Percentiles rank a stretch among this genome's conserved stretches.
phyloP scores from a whole-genome alignment of 768 basidiomycete species.

The Ramaria rubella region DNA sequence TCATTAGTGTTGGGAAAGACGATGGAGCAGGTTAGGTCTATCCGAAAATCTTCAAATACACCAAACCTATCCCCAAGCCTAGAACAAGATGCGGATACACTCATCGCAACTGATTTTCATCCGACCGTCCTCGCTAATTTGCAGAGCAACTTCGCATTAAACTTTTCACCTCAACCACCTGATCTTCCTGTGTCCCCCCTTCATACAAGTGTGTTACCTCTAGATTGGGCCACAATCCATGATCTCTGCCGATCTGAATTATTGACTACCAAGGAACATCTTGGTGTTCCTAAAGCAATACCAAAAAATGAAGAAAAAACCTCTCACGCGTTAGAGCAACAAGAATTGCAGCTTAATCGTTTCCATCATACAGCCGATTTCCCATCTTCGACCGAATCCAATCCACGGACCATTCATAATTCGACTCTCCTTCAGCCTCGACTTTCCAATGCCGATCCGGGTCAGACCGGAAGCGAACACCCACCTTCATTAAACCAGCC shows the following conservation, averaged over 20 bases:
- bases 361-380: no score
- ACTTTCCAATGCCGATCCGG: not conserved
- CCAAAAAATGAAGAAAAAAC: not conserved
- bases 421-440: no score
- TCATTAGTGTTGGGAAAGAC: conserved; percentile 34
- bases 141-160: conserved; percentile 34
- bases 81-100: conserved; percentile 3
- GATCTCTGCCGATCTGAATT: conserved; percentile 12
- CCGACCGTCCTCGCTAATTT: conserved; percentile 44
- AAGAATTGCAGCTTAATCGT: no score
- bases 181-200: not conserved
- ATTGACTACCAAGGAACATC: not conserved
- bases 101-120: conserved; percentile 47
- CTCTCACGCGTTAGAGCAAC: not conserved
- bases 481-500: conserved; percentile 13
- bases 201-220: conserved; percentile 20
- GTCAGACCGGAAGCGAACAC: not conserved
- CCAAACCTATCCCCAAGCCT: no score
- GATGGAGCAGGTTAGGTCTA: conserved; percentile 13
- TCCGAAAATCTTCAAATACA: not conserved
- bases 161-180: conserved; percentile 20
- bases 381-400: no score
- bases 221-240: conserved; percentile 36
- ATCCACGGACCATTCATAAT: no score
- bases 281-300: no score